phyloP scores from a whole-genome alignment of 768 basidiomycete genomes.

The Termitomyces sp. region DNA sequence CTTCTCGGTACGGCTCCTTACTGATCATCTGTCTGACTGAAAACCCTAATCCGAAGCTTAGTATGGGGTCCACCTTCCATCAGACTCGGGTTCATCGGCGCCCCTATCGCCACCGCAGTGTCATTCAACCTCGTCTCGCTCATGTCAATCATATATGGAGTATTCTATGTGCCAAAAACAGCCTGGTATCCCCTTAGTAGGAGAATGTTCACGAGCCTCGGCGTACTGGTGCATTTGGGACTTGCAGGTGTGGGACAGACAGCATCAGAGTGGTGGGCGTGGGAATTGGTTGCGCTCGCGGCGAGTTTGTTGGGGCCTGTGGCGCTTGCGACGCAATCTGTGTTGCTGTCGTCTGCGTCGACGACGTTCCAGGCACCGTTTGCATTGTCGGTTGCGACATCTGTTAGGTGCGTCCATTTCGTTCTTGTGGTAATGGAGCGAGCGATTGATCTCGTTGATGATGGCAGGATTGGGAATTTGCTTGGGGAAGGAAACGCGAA shows the following conservation, averaged over 20 bases:
- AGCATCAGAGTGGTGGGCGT: constrained; percentile 95
- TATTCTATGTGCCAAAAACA: constrained; percentile 54
- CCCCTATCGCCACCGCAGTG: constrained; percentile 86
- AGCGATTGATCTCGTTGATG: neutral
- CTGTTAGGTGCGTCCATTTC: constrained; percentile 59
- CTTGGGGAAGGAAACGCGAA: constrained; percentile 74
- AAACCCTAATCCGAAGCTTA: constrained; percentile 11
- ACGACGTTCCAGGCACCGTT: constrained; percentile 82
- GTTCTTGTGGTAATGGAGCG: neutral
- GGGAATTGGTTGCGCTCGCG: constrained; percentile 75
- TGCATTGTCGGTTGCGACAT: constrained; percentile 74
- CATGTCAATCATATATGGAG: constrained; percentile 57
- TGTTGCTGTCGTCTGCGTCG: constrained; percentile 72
- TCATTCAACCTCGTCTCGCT: constrained; percentile 80
- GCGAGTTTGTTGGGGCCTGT: constrained; percentile 67
- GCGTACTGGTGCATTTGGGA: constrained; percentile 69
- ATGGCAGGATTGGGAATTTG: constrained; percentile 74
- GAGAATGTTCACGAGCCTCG: constrained; percentile 62
- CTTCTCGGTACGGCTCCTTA: constrained; percentile 54
- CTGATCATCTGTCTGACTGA: neutral
- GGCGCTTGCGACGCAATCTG: constrained; percentile 83
- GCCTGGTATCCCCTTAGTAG: constrained; percentile 80
- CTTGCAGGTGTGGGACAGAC: constrained; percentile 83
- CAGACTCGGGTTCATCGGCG: constrained; percentile 86
- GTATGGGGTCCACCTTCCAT: constrained; percentile 84